Evolutionary conservation across 257 asterid species (phyloP).

Genomic region (Pogostemon cablin): DNA sequence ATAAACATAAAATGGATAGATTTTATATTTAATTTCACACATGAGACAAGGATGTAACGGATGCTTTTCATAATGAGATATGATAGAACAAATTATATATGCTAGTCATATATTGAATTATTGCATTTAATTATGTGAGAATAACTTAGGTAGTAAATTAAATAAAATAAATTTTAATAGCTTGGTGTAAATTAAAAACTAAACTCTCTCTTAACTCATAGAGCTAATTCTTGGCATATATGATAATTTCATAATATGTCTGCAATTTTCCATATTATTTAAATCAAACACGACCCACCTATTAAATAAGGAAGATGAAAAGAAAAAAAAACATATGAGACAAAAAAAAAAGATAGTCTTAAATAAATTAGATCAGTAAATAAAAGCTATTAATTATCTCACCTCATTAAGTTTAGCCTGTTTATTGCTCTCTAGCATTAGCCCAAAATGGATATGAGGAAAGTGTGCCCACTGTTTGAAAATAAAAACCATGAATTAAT

Average conservation of each 20-base stretch:
- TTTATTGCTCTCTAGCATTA: conserved; percentile 78
- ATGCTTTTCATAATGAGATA: background rate
- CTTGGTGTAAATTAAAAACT: too few relatives aligned
- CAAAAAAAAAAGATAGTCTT: too few relatives aligned
- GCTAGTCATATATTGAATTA: conserved; percentile 1
- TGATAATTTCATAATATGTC: background rate
- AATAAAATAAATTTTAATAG: background rate
- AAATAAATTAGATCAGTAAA: too few relatives aligned
- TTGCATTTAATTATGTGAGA: conserved; percentile 5
- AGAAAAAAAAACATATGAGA: too few relatives aligned
- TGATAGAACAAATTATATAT: background rate
- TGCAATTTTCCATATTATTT: background rate
- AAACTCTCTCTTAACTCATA: background rate
- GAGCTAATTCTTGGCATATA: background rate
- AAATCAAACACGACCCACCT: background rate
- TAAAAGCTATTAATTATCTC: background rate
- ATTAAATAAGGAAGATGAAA: background rate
- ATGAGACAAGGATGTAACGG: conserved; percentile 23
- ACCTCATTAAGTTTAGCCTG: conserved; percentile 56
- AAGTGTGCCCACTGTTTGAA: conserved; percentile 83
- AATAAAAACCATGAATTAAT: conserved; percentile 24
- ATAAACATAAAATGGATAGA: background rate
- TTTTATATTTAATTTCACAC: background rate
- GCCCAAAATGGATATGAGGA: conserved; percentile 93
- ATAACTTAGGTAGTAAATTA: background rate